Evolutionary conservation across 306 rosid species (phyloP).

Genomic region (Arachis hypogaea): DNA sequence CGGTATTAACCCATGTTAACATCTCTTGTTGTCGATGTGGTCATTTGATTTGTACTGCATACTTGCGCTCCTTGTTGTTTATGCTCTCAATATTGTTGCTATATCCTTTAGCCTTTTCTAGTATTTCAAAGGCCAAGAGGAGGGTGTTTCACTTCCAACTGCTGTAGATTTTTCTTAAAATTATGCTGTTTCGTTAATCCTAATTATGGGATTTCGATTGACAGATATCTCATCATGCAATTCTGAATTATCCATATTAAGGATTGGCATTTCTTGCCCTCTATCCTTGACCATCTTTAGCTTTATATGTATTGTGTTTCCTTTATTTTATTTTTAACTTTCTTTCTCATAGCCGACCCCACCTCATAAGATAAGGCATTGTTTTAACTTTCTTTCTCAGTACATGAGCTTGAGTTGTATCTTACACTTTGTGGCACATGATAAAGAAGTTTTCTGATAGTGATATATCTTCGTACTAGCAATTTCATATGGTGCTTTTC

Average conservation of each 20-base stretch:
- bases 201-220: constrained; percentile 7
- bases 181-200: not conserved
- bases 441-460: not conserved
- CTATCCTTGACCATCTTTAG: not conserved
- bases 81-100: constrained; percentile 7
- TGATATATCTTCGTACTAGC: constrained; percentile 5
- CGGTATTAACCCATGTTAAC: constrained; percentile 54
- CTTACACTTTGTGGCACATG: constrained; percentile 7
- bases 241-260: not conserved
- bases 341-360: not conserved
- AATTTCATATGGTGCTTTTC: not conserved
- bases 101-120: constrained; percentile 10
- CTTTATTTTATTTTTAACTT: not conserved
- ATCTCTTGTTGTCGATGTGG: constrained; percentile 1
- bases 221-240: not conserved
- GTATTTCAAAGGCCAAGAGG: too few relatives aligned
- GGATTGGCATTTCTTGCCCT: not conserved
- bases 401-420: constrained; percentile 1
- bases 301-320: not conserved
- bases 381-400: not conserved
- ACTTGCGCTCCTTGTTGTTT: constrained; percentile 1
- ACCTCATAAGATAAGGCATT: too few relatives aligned
- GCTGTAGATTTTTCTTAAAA: not conserved
- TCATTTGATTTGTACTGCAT: constrained; percentile 21
- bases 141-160: too few relatives aligned